These are phyloP conservation scores for Neoscytalidium dimidiatum DNA, from an alignment of 2,329 filamentous ascomycete genomes.

Conservation along the genomic window DNA sequence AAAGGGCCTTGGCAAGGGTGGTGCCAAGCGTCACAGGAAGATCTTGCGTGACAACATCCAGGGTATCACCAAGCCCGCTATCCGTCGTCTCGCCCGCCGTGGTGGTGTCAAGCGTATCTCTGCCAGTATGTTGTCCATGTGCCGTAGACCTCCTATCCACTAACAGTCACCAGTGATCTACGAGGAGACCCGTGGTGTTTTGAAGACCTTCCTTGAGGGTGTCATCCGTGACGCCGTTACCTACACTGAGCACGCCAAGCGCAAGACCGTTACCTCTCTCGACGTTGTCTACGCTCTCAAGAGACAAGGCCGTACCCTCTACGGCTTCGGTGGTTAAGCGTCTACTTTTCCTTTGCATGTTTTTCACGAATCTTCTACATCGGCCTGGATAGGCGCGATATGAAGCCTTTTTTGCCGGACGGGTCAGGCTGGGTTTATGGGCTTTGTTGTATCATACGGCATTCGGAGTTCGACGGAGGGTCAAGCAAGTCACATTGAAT, in stretches of 20 bases:
- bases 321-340: constrained; percentile 84
- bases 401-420: constrained; percentile 15
- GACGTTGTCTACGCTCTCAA: constrained; percentile 66
- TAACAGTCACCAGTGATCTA: constrained; percentile 64
- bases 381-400: constrained; percentile 17
- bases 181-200: constrained; percentile 75
- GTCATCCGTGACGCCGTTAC: constrained; percentile 77
- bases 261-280: constrained; percentile 73
- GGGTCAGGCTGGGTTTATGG: constrained; percentile 19
- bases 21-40: constrained; percentile 58
- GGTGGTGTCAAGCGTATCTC: constrained; percentile 57
- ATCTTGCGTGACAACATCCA: constrained; percentile 59
- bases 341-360: constrained; percentile 12
- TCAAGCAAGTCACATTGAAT: constrained; percentile 20
- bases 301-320: constrained; percentile 71
- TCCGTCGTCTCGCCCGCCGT: constrained; percentile 57
- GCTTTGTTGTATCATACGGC: constrained; percentile 21
- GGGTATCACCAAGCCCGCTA: constrained; percentile 57
- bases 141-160: constrained; percentile 9
- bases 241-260: constrained; percentile 79
- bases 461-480: constrained; percentile 18
- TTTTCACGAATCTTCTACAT: constrained; percentile 21
- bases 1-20: constrained; percentile 57
- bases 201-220: constrained; percentile 76
- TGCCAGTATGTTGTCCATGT: constrained; percentile 42